Conservation (phyloP, 352 stramenopile species). For the Pythium aristosporum region DNA sequence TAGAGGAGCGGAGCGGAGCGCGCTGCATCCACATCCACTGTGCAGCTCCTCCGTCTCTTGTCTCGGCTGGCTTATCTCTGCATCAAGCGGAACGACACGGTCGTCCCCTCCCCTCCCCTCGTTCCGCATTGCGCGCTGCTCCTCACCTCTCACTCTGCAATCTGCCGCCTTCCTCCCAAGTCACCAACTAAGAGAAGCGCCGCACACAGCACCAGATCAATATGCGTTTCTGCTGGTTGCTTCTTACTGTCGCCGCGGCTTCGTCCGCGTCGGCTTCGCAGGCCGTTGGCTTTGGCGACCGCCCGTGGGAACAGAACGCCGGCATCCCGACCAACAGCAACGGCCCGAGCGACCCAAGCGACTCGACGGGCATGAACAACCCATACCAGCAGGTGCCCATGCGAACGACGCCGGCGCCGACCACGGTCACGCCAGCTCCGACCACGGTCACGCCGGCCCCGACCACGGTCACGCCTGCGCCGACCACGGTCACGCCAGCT, state of each 20-base stretch:
- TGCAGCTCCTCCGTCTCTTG: background rate
- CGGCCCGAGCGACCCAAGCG: constrained; percentile 1
- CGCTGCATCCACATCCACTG: background rate
- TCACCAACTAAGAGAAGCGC: too few relatives aligned
- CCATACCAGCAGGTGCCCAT: constrained; percentile 3
- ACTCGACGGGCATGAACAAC: constrained; percentile 1
- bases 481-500: background rate
- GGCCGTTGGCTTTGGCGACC: constrained; percentile 4
- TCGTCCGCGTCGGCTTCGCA: background rate
- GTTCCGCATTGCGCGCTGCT: too few relatives aligned
- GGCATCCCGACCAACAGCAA: constrained; percentile 1
- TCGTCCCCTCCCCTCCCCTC: too few relatives aligned
- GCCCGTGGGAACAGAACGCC: constrained; percentile 20
- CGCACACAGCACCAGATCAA: background rate
- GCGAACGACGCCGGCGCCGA: background rate
- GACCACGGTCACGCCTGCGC: background rate
- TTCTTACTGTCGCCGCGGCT: constrained; percentile 7
- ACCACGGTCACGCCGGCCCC: too few relatives aligned
- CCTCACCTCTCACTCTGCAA: too few relatives aligned
- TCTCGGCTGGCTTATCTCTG: background rate
- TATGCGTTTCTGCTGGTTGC: constrained; percentile 19
- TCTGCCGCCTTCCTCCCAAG: too few relatives aligned
- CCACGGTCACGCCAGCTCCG: background rate
- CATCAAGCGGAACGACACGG: too few relatives aligned
- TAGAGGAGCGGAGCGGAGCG: background rate